phyloP scores from a whole-genome alignment of 441 rosid species.

The Macaranga tanarius region DNA sequence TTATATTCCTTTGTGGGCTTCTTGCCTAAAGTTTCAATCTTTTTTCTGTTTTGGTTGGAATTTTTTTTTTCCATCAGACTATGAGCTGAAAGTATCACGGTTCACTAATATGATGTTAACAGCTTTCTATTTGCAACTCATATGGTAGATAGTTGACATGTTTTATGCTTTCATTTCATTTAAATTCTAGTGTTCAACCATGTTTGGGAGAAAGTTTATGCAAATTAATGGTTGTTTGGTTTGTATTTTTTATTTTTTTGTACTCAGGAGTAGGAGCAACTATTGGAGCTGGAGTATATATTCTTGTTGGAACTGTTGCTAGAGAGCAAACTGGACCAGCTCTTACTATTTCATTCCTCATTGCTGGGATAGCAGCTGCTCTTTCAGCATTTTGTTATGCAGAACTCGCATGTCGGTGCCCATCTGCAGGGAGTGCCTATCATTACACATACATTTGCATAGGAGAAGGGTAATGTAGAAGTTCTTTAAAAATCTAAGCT shows the following conservation, averaged over 20 bases:
- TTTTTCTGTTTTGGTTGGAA: background rate
- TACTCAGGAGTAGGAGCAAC: slow-evolving; percentile 90
- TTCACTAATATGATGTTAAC: background rate
- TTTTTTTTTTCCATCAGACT: too few relatives aligned
- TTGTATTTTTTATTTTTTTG: slow-evolving; percentile 15
- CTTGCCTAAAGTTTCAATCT: background rate
- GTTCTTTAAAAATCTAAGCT: background rate
- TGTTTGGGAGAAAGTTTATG: background rate
- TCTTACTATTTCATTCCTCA: slow-evolving; percentile 76
- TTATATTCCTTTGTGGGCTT: too few relatives aligned
- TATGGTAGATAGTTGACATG: background rate
- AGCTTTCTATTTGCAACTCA: too few relatives aligned
- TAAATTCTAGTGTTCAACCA: background rate
- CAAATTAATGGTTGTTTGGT: background rate
- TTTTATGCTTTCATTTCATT: background rate
- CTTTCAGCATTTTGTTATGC: slow-evolving; percentile 97
- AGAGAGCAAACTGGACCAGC: slow-evolving; percentile 98
- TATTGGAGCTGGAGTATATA: slow-evolving; percentile 97
- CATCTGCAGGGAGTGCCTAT: slow-evolving; percentile 98
- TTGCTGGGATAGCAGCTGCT: slow-evolving; percentile 94
- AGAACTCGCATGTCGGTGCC: slow-evolving; percentile 91
- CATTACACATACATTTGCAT: slow-evolving; percentile 93
- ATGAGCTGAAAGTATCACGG: too few relatives aligned
- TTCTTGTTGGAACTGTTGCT: slow-evolving; percentile 97
- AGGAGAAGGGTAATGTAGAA: slow-evolving; percentile 75